phyloP scores from a whole-genome alignment of 2,329 filamentous ascomycete genomes.

The Phialemoniopsis sp. region DNA sequence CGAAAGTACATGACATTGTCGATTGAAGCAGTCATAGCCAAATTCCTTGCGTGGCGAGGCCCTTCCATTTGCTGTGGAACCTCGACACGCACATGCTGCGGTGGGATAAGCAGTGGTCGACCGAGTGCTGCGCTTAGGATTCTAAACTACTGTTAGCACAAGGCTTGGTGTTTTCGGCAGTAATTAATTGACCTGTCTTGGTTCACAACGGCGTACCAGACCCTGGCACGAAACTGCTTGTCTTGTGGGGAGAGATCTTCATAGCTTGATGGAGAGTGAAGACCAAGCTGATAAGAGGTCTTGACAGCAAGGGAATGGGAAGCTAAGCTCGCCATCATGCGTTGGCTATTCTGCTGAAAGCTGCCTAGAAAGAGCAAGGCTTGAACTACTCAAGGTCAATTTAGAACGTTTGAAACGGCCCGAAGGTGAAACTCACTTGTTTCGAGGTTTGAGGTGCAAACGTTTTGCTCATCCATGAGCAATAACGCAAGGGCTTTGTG shows the following conservation, averaged over 20 bases:
- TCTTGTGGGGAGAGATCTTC: constrained; percentile 13
- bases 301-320: constrained; percentile 24
- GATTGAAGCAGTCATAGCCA: background rate
- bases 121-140: constrained; percentile 14
- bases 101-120: constrained; percentile 13
- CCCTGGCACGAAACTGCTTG: constrained; percentile 17
- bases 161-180: background rate
- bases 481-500: constrained; percentile 16
- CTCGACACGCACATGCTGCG: constrained; percentile 5
- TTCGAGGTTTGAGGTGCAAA: constrained; percentile 10
- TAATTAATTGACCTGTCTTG: constrained; percentile 14
- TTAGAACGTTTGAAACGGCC: too few relatives aligned
- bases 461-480: constrained; percentile 17
- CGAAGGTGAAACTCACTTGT: too few relatives aligned
- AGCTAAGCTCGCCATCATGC: constrained; percentile 24
- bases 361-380: constrained; percentile 21
- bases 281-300: constrained; percentile 24
- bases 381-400: too few relatives aligned
- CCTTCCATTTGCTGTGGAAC: background rate
- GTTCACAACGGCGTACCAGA: constrained; percentile 25
- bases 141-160: background rate
- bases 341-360: constrained; percentile 27
- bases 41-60: too few relatives aligned
- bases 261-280: constrained; percentile 23
- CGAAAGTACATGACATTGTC: constrained; percentile 5